A percentile compares a stretch with the other conserved stretches of the same genome.
Evolutionary conservation across 805 yeast species (phyloP).

Genomic region (Danielia reshetovae): DNA sequence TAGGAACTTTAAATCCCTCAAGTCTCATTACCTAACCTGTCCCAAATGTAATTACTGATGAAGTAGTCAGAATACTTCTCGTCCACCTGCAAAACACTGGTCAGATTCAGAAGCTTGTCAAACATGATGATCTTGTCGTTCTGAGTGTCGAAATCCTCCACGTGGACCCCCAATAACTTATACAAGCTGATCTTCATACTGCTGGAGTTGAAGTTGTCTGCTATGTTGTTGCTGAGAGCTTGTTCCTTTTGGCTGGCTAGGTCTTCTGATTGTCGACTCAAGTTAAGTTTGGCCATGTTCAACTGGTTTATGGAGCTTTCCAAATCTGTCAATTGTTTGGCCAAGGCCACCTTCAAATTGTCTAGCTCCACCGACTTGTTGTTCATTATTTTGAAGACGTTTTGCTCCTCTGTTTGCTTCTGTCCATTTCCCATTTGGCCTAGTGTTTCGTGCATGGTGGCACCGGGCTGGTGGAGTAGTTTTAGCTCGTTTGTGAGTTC

Average conservation of each 20-base stretch:
- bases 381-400: slow-evolving; percentile 25
- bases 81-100: slow-evolving; percentile 50
- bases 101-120: slow-evolving; percentile 42
- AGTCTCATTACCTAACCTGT: slow-evolving; percentile 46
- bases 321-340: slow-evolving; percentile 49
- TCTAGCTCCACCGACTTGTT: slow-evolving; percentile 35
- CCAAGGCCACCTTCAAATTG: slow-evolving; percentile 45
- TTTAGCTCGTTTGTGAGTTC: slow-evolving; percentile 16
- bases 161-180: slow-evolving; percentile 54
- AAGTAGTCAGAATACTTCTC: slow-evolving; percentile 61
- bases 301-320: slow-evolving; percentile 38
- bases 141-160: slow-evolving; percentile 28
- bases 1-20: no score
- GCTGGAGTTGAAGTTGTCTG: slow-evolving; percentile 40
- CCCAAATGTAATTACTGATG: slow-evolving; percentile 78
- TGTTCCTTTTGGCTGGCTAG: slow-evolving; percentile 27
- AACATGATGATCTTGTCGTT: slow-evolving; percentile 45
- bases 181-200: slow-evolving; percentile 55
- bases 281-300: slow-evolving; percentile 31
- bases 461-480: slow-evolving; percentile 19
- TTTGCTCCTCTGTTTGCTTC: slow-evolving; percentile 12
- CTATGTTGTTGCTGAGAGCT: slow-evolving; percentile 27
- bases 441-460: slow-evolving; percentile 18
- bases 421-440: slow-evolving; percentile 19
- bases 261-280: slow-evolving; percentile 33